Evolutionary conservation across 2,329 filamentous ascomycete genomes (phyloP), one percentile per base, ranked within the genome.

Genomic region (Alternaria sp.): DNA sequence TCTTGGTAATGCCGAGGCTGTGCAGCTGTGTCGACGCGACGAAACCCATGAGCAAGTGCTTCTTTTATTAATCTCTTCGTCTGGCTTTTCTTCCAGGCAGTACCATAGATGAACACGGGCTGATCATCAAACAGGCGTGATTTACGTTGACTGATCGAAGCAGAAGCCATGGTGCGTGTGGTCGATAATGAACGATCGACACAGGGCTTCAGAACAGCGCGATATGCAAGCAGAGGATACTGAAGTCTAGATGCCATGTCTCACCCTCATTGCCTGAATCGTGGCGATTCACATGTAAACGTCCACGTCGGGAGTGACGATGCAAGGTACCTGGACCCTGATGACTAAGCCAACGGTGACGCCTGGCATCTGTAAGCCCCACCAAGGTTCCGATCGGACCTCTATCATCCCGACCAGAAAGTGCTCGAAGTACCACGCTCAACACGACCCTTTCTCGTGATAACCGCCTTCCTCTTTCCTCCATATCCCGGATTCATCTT

Each of bases 1-100:
- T 96, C 92, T 66, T 89, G 85, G 76, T 95, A 95, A 79, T 94
- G 91, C 62, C 86, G 87, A 2, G 91, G 91, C 77, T 93, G 91
- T 16, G 90, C 90, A 10, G 92, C 92, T 0, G 92, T 94, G 73
- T 95, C 92, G 61, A 95, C 81, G 48, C 83, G 90, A 32, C 88
- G 85, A 69, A 94, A 95, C 5, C 92, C 92, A 45, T 86, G 81
- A 45, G 83, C 82, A 34, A 95, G 74, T 2, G 92, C 92, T 64
- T 85, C 78, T 68, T 89, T 86, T 22, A 95, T 92, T 3, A 94
- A 83, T 56, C 86, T 81, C 20, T 85, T 84, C 0, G 91, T 93
- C 18, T 80, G 80, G 1, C 90, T 87, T 71, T 90, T 89, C 78
- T 95, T 95, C 92, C 92, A 94, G n/a, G 92, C 92, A 3, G 92